A percentile compares a stretch with the other conserved stretches of the same genome.
Conservation (phyloP, 495 filamentous ascomycete genomes). For the Penicillium malachiteum region DNA sequence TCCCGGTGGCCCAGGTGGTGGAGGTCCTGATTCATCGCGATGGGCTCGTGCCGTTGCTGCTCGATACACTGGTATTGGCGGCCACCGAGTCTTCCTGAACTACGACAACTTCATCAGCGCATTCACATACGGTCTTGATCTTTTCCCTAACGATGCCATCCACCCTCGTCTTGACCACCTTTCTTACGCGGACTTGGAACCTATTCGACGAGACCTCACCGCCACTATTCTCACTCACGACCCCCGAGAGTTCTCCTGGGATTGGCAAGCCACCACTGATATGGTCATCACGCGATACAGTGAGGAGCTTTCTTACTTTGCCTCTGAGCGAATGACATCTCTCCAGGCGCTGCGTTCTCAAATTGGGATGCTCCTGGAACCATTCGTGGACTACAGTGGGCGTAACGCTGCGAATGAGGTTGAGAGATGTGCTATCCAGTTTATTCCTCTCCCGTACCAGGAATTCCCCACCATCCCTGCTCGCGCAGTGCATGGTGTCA, state of each 20-base stretch:
- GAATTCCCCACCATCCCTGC: conserved; percentile 23
- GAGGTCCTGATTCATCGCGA: conserved; percentile 5
- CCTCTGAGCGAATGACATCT: conserved; percentile 31
- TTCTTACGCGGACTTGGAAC: conserved; percentile 31
- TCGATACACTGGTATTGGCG: conserved; percentile 61
- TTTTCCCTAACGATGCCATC: conserved; percentile 37
- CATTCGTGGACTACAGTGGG: conserved; percentile 50
- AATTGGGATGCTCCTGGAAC: conserved; percentile 43
- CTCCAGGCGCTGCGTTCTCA: conserved; percentile 40
- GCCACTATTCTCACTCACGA: conserved; percentile 33
- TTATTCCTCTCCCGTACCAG: conserved; percentile 28
- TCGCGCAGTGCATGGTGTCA: conserved; percentile 47
- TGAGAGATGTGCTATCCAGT: conserved; percentile 52
- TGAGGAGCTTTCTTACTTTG: conserved; percentile 50
- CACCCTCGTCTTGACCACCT: conserved; percentile 50
- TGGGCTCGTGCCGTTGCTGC: conserved; percentile 46
- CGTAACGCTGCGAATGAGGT: conserved; percentile 35
- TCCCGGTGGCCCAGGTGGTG: conserved; percentile 6
- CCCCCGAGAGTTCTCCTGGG: conserved; percentile 21
- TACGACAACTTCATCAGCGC: conserved; percentile 62
- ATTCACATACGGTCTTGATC: conserved; percentile 53
- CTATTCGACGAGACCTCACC: conserved; percentile 42
- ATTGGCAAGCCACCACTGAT: conserved; percentile 64
- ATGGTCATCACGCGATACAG: conserved; percentile 61
- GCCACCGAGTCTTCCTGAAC: conserved; percentile 52